A percentile compares a stretch with the other conserved stretches of the same genome.
phyloP scores from a whole-genome alignment of 2,329 filamentous ascomycete species.

The Fusarium agapanthi region DNA sequence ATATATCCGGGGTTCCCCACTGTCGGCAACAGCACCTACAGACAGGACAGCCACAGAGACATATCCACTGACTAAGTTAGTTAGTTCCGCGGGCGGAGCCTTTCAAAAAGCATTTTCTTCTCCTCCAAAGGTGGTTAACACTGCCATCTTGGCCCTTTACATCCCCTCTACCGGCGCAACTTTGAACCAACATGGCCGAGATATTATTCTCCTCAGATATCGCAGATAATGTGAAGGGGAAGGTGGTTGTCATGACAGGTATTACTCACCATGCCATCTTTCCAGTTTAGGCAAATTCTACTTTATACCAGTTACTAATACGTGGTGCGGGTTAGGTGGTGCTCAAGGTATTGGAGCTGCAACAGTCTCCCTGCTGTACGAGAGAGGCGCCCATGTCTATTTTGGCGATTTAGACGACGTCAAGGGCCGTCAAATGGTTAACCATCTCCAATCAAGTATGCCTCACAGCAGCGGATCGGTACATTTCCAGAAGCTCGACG shows the following conservation, averaged over 20 bases:
- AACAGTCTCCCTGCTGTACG: not conserved
- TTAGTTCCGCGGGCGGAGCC: rapidly evolving
- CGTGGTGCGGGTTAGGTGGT: rapidly evolving
- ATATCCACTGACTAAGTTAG: not conserved
- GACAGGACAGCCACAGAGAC: rapidly evolving
- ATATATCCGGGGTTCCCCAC: not conserved
- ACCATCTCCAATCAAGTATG: not conserved
- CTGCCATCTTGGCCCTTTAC: rapidly evolving
- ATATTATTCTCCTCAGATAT: not conserved
- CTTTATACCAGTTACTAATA: not conserved
- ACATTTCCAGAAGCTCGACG: not conserved
- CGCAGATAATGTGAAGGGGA: not conserved
- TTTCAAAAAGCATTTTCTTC: not conserved
- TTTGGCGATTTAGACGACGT: not conserved
- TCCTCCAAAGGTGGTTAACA: rapidly evolving
- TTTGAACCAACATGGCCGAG: not conserved
- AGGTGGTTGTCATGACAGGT: not conserved
- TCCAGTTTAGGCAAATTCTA: too few species aligned
- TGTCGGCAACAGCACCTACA: not conserved
- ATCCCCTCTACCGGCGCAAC: rapidly evolving
- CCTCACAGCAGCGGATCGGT: not conserved
- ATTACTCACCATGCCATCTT: too few species aligned
- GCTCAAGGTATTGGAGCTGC: constrained; percentile 1
- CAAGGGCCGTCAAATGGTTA: not conserved
- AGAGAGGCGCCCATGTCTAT: not conserved